A percentile compares a stretch with the other conserved stretches of the same genome.
These are phyloP conservation scores for Candida piceae DNA, from an alignment of 805 yeast genomes.

Conservation along the genomic window DNA sequence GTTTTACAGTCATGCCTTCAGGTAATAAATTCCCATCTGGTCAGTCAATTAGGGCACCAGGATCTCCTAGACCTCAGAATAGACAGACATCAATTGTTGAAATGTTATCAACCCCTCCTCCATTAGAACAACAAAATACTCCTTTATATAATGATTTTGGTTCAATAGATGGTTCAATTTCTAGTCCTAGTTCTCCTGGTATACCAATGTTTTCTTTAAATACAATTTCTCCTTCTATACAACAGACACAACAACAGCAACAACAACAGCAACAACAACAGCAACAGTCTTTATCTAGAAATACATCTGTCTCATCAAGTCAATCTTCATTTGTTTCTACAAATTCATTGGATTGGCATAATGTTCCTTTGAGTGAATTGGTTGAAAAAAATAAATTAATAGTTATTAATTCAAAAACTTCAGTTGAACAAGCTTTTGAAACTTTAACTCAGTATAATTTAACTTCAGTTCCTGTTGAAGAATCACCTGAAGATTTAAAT, in stretches of 20 bases:
- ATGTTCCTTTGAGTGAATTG: conserved; percentile 63
- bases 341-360: conserved; percentile 56
- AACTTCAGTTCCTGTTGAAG: conserved; percentile 80
- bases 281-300: conserved; percentile 29
- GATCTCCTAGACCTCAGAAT: conserved; percentile 28
- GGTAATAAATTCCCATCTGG: conserved; percentile 31
- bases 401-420: conserved; percentile 55
- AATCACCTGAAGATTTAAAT: conserved; percentile 49
- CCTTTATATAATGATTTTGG: conserved; percentile 9
- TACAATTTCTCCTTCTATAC: conserved; percentile 1
- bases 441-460: conserved; percentile 64
- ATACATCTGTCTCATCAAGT: conserved; percentile 33
- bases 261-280: not conserved
- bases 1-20: conserved; percentile 11
- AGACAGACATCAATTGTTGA: conserved; percentile 71
- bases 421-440: conserved; percentile 88
- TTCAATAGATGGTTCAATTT: conserved; percentile 9
- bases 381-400: conserved; percentile 76
- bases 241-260: not conserved
- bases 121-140: conserved; percentile 33
- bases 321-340: conserved; percentile 19
- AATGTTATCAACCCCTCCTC: conserved; percentile 72
- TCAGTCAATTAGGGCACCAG: conserved; percentile 34
- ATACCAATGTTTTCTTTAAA: conserved; percentile 6
- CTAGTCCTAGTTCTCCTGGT: conserved; percentile 14